A percentile compares a stretch with the other conserved stretches of the same genome.
phyloP scores from a whole-genome alignment of 2,329 filamentous ascomycete genomes.

The Pochonia chlamydosporia region DNA sequence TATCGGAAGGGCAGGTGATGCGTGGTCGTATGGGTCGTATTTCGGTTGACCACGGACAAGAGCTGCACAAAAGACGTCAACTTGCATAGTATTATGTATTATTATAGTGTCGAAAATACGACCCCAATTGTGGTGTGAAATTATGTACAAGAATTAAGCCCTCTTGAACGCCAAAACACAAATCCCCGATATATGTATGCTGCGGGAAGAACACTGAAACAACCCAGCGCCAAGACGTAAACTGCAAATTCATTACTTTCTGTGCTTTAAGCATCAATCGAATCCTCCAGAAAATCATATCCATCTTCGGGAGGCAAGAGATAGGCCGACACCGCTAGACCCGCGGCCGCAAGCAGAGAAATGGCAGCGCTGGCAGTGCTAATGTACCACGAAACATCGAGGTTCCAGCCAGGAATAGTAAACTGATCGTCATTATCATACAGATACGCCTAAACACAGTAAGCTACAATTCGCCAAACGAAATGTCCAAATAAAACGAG shows the following conservation, averaged over 20 bases:
- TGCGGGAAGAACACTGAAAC: background rate
- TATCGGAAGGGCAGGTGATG: too few relatives aligned
- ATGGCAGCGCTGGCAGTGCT: slow-evolving; percentile 52
- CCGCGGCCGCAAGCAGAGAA: slow-evolving; percentile 46
- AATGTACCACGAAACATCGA: slow-evolving; percentile 75
- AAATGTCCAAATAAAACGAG: background rate
- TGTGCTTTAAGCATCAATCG: slow-evolving; percentile 42
- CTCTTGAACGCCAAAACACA: too few relatives aligned
- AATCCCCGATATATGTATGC: background rate
- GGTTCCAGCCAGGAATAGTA: slow-evolving; percentile 68
- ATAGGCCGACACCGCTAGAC: slow-evolving; percentile 61
- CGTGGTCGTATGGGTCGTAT: too few relatives aligned
- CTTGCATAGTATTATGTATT: too few relatives aligned
- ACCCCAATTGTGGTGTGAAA: too few relatives aligned
- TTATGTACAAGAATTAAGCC: too few relatives aligned
- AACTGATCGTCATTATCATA: slow-evolving; percentile 82
- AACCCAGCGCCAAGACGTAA: background rate
- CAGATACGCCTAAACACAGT: slow-evolving; percentile 61
- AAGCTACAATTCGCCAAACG: background rate
- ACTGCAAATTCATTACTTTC: background rate
- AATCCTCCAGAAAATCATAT: slow-evolving; percentile 63
- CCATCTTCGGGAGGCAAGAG: slow-evolving; percentile 75
- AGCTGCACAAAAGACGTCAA: too few relatives aligned
- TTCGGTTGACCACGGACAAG: too few relatives aligned
- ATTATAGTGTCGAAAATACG: too few relatives aligned